Evolutionary conservation across 768 basidiomycete species (phyloP), one percentile per base, ranked within the genome.

Genomic region (Tricholoma sp.): DNA sequence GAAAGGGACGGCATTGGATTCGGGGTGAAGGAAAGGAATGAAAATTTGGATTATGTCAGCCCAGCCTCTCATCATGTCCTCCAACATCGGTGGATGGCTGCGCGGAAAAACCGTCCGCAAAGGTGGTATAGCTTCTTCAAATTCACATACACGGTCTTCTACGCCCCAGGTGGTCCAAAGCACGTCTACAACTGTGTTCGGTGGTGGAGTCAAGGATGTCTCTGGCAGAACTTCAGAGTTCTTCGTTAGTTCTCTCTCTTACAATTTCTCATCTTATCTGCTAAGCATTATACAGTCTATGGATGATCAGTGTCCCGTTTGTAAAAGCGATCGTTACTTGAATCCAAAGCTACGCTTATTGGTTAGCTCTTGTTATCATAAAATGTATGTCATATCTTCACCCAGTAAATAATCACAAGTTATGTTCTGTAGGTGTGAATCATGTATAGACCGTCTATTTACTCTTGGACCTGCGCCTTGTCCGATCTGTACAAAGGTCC

Each of bases 301-400:
- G 82, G 89, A 92, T 59, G 97, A 99, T 70, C 86, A 91, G 68
- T 99, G 97, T 74, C 96, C 96, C 0, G 89, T 98, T 2, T 98
- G 97, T 79, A 94, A 94, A 71, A 94, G 92, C 39, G 97, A 99
- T 70, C 78, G 96, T 53, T 98, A 97, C 68, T 77, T 97, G 57
- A 97, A 98, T 65, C 93, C 94, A 18, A 96, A 95, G 66, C 76
- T 99, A 33, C 84, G 96, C 42, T 78, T 99, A 37, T 81, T 98
- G 50, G 94, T 99, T 63, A 94, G 91, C 70, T 88, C 92, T 13
- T 99, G 97, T 70, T 99, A 97, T 72, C 97, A 99, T 74, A 97
- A 97, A 80, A 96, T 98, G 97, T 94, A 61, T 59, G 77, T 70
- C 33, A 47, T 45, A n/a, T 20, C 42, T 28, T 20, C 47, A 52